Conservation (phyloP, 345 rosid genomes). For the Triadica sebifera region DNA sequence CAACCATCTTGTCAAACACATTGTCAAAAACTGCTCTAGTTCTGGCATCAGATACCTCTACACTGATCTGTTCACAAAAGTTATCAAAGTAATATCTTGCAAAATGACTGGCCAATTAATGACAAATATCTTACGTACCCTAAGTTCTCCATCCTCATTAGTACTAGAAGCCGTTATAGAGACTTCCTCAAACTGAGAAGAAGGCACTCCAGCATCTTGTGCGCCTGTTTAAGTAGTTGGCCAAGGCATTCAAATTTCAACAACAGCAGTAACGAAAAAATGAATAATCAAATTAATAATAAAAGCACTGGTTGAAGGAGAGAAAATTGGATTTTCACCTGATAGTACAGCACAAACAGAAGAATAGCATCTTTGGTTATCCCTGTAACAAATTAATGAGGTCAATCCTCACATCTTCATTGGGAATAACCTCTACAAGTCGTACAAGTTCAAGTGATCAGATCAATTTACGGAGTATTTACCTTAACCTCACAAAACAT, state of each 20-base stretch:
- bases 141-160: slow-evolving; percentile 34
- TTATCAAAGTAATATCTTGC: not conserved
- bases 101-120: not conserved
- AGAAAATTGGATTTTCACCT: slow-evolving; percentile 37
- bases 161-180: slow-evolving; percentile 26
- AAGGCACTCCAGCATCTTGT: slow-evolving; percentile 40
- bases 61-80: slow-evolving; percentile 46
- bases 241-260: not conserved
- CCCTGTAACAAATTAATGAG: slow-evolving; percentile 36
- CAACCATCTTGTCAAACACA: slow-evolving; percentile 86
- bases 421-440: not conserved
- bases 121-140: slow-evolving; percentile 31
- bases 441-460: not conserved
- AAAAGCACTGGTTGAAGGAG: slow-evolving; percentile 9
- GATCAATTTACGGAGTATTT: not conserved
- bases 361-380: slow-evolving; percentile 17
- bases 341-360: slow-evolving; percentile 44
- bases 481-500: slow-evolving; percentile 25
- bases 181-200: slow-evolving; percentile 53
- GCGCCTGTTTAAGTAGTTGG: slow-evolving; percentile 37
- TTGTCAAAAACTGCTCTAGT: slow-evolving; percentile 58
- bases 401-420: not conserved
- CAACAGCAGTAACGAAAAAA: not conserved
- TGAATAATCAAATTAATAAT: not conserved
- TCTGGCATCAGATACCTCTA: slow-evolving; percentile 62